Percentiles rank a stretch among this genome's conserved stretches.
phyloP scores from a whole-genome alignment of 306 rosid genomes.

The Carpinus fangiana region DNA sequence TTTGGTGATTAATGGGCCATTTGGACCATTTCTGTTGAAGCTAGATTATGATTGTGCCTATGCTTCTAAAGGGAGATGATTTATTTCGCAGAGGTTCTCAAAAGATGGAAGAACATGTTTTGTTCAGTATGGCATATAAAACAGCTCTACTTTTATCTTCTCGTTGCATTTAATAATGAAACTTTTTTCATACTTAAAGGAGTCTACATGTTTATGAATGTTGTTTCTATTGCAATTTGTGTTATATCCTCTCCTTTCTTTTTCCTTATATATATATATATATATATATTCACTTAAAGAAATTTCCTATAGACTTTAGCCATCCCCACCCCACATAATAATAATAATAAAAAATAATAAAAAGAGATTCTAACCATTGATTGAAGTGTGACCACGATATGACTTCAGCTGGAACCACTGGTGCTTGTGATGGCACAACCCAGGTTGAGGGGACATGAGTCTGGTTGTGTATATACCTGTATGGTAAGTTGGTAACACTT shows the following conservation, averaged over 20 bases:
- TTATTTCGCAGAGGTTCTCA: conserved; percentile 3
- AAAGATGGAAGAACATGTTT: conserved; percentile 7
- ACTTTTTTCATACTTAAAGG: not conserved
- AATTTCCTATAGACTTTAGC: conserved; percentile 3
- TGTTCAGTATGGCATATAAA: not conserved
- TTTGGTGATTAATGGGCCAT: conserved; percentile 5
- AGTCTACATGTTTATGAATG: not conserved
- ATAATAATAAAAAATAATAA: not conserved
- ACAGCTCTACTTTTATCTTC: not conserved
- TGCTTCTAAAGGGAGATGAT: conserved; percentile 15
- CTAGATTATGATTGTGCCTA: conserved; percentile 19
- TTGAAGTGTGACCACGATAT: not conserved
- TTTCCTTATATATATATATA: not conserved
- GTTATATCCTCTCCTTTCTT: not conserved
- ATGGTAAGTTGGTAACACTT: not conserved
- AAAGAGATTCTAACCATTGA: not conserved
- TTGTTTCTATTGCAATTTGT: not conserved
- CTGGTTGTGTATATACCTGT: not conserved
- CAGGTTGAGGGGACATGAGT: not conserved
- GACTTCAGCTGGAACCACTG: not conserved
- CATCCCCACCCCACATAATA: not conserved
- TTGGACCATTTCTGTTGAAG: conserved; percentile 32
- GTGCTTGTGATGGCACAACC: not conserved
- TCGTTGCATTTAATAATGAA: not conserved
- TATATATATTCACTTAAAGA: not conserved